Percentiles rank a stretch among this genome's conserved stretches.
These are phyloP conservation scores for Didymella pinodella DNA, from an alignment of 2,329 filamentous ascomycete genomes.

Conservation along the genomic window DNA sequence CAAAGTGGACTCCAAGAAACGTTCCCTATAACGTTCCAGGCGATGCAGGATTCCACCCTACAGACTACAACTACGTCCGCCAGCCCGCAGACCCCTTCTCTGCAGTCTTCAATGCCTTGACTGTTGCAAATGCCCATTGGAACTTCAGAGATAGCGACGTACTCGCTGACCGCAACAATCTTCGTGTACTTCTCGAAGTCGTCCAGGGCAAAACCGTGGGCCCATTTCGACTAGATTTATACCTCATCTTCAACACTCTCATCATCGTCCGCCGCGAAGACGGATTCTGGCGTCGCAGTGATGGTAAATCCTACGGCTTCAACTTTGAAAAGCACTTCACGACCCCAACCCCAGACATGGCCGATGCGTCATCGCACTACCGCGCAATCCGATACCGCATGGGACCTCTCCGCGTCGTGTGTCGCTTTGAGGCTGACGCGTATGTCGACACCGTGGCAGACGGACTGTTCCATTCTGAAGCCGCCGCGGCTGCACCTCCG, in stretches of 20 bases:
- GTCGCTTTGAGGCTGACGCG: constrained; percentile 42
- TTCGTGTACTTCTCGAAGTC: constrained; percentile 39
- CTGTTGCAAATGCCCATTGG: constrained; percentile 33
- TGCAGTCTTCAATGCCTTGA: constrained; percentile 38
- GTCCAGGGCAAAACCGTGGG: constrained; percentile 35
- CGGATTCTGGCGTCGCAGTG: constrained; percentile 32
- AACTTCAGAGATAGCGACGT: constrained; percentile 36
- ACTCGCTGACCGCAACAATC: constrained; percentile 42
- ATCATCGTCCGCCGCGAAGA: constrained; percentile 38
- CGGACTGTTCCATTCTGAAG: constrained; percentile 19
- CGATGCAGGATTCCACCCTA: constrained; percentile 34
- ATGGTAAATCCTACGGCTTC: constrained; percentile 29
- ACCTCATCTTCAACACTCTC: constrained; percentile 35
- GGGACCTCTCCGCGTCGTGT: constrained; percentile 37
- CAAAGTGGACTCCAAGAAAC: constrained; percentile 31
- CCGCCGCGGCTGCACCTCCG: constrained; percentile 8
- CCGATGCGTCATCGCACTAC: constrained; percentile 42
- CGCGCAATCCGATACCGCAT: constrained; percentile 40
- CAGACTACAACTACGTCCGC: constrained; percentile 41
- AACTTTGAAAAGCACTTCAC: constrained; percentile 44
- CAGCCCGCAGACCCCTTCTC: constrained; percentile 36
- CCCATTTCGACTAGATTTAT: constrained; percentile 37
- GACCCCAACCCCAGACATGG: constrained; percentile 26
- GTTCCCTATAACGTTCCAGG: constrained; percentile 30
- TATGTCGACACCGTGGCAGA: constrained; percentile 33